phyloP scores from a whole-genome alignment of 1,284 basidiomycete species.

The Trametes sp. region DNA sequence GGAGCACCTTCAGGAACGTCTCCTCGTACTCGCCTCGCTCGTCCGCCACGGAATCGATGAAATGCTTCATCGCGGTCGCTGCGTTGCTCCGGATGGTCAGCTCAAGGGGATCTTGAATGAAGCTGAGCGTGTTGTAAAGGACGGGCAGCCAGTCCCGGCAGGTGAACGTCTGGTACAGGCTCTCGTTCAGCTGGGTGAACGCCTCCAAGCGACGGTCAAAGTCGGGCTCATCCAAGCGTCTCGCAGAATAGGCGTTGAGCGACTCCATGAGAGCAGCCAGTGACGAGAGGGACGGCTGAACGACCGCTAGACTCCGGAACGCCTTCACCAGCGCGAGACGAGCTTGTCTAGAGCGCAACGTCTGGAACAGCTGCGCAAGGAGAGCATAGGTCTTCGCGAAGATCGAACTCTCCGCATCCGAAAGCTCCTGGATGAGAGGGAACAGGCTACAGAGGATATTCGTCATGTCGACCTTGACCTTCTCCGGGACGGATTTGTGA shows the following conservation, averaged over 20 bases:
- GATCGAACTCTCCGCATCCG: slow-evolving; percentile 55
- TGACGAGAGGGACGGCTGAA: slow-evolving; percentile 56
- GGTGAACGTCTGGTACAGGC: slow-evolving; percentile 57
- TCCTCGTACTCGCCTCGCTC: slow-evolving; percentile 54
- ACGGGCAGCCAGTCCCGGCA: slow-evolving; percentile 83
- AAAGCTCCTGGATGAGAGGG: slow-evolving; percentile 74
- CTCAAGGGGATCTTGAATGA: slow-evolving; percentile 91
- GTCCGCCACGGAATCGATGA: slow-evolving; percentile 68
- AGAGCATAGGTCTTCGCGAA: slow-evolving; percentile 71
- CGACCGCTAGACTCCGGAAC: slow-evolving; percentile 65
- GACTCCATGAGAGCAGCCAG: slow-evolving; percentile 68
- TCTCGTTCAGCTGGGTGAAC: slow-evolving; percentile 80
- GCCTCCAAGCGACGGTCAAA: slow-evolving; percentile 88
- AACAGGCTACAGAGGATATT: slow-evolving; percentile 80
- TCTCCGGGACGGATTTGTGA: slow-evolving; percentile 82
- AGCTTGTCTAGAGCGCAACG: slow-evolving; percentile 73
- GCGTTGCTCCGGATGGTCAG: slow-evolving; percentile 89
- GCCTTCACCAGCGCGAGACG: slow-evolving; percentile 73
- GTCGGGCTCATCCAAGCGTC: slow-evolving; percentile 91
- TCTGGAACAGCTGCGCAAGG: slow-evolving; percentile 80
- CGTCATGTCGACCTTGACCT: slow-evolving; percentile 87
- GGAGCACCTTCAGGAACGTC: slow-evolving; percentile 73
- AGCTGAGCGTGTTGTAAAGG: slow-evolving; percentile 86
- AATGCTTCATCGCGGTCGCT: slow-evolving; percentile 78
- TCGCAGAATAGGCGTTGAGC: slow-evolving; percentile 88